phyloP scores from a whole-genome alignment of 2,329 filamentous ascomycete genomes.

The Aspergillus awamori region DNA sequence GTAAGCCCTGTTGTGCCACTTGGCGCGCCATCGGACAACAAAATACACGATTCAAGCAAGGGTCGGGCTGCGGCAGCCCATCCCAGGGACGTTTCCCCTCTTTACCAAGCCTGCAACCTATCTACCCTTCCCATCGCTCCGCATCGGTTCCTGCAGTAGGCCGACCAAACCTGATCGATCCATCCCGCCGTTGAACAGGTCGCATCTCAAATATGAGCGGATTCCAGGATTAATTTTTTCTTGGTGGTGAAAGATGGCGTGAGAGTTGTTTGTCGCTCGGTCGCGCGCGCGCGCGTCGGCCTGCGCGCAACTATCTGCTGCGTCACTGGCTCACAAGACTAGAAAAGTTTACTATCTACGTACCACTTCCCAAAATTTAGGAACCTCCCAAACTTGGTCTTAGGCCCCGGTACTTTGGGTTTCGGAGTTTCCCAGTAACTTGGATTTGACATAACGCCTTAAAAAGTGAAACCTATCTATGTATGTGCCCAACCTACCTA shows the following conservation, averaged over 20 bases:
- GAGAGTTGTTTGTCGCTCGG: background rate
- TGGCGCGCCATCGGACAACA: slow-evolving; percentile 7
- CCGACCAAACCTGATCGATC: slow-evolving; percentile 29
- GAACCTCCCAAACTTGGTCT: background rate
- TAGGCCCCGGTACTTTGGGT: background rate
- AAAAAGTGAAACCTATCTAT: no score
- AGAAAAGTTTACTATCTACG: background rate
- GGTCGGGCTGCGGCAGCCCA: slow-evolving; percentile 6
- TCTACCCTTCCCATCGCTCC: slow-evolving; percentile 22
- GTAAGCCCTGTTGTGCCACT: slow-evolving; percentile 5
- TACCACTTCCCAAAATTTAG: background rate
- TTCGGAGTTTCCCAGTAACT: background rate
- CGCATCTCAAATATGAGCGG: slow-evolving; percentile 17
- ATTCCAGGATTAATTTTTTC: background rate
- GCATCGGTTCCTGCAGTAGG: slow-evolving; percentile 43
- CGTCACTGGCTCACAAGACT: background rate
- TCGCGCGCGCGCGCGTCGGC: background rate
- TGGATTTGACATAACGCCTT: slow-evolving; percentile 3
- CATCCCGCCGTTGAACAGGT: slow-evolving; percentile 25
- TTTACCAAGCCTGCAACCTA: slow-evolving; percentile 17
- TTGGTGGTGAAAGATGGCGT: background rate
- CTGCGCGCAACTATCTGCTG: background rate
- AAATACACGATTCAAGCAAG: slow-evolving; percentile 17
- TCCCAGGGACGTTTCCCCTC: slow-evolving; percentile 17
- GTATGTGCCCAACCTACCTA: no score